These are phyloP conservation scores for Phytophthora rubi DNA, from an alignment of 352 stramenopile species.

Conservation along the genomic window DNA sequence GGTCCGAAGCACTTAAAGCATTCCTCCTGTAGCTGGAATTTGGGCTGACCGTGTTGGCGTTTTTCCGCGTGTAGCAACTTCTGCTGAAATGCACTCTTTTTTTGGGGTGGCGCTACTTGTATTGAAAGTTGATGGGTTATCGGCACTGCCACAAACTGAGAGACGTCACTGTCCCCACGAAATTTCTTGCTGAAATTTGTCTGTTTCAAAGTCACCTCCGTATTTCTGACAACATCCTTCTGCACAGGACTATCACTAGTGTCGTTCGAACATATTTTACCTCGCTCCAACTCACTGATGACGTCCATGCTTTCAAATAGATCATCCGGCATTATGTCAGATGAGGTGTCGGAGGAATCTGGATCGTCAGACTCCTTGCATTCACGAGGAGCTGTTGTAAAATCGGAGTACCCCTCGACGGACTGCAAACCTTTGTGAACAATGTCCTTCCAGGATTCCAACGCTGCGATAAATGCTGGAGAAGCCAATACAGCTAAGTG, in stretches of 20 bases:
- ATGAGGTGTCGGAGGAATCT: not conserved
- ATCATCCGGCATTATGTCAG: not conserved
- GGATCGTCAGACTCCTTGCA: not conserved
- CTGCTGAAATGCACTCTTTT: not conserved
- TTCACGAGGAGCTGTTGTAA: not conserved
- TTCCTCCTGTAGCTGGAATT: not conserved
- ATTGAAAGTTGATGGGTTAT: not conserved
- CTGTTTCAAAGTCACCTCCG: too few species aligned
- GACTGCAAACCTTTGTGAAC: not conserved
- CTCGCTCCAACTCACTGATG: not conserved
- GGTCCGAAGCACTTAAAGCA: not conserved
- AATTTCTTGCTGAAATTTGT: not conserved
- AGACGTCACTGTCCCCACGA: not conserved
- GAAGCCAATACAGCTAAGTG: not conserved
- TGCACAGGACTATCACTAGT: too few species aligned
- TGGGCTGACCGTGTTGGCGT: not conserved
- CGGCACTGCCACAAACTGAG: not conserved
- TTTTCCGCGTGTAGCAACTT: not conserved
- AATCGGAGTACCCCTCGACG: not conserved
- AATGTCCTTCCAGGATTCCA: constrained; percentile 7
- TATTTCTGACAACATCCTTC: too few species aligned
- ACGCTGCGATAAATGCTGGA: not conserved
- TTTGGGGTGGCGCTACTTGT: not conserved
- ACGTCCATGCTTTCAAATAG: not conserved
- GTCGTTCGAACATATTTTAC: not conserved